Conservation (phyloP, 495 filamentous ascomycete species). For the Rhypophila decipiens region DNA sequence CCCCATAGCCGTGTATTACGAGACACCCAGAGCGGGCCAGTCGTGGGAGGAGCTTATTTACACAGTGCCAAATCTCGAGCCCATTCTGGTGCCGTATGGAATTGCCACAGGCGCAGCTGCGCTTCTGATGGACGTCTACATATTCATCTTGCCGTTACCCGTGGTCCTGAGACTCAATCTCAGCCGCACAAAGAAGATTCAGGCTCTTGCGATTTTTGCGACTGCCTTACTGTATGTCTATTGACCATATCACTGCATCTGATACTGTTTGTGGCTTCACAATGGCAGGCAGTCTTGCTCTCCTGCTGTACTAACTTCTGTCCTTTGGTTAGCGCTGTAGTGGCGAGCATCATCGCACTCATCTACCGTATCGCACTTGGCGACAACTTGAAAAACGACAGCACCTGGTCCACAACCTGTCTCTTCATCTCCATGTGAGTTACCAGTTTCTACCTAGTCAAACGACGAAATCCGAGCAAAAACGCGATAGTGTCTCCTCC, state of each 20-base stretch:
- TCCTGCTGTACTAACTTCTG: neutral
- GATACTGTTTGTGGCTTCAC: neutral
- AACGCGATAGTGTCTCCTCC: too few relatives aligned
- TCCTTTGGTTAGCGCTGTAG: slow-evolving; percentile 2
- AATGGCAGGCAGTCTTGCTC: neutral
- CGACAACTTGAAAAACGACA: neutral
- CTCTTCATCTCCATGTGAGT: neutral
- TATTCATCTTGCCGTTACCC: slow-evolving; percentile 12
- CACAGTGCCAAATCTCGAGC: too few relatives aligned
- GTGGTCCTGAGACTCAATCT: neutral
- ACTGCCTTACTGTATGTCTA: slow-evolving; percentile 8
- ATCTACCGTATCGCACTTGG: slow-evolving; percentile 3
- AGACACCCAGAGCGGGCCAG: slow-evolving; percentile 5
- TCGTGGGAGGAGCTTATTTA: slow-evolving; percentile 10
- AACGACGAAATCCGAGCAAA: neutral
- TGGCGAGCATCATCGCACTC: slow-evolving; percentile 4
- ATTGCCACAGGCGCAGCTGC: neutral
- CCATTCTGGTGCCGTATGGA: neutral
- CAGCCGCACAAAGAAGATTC: neutral
- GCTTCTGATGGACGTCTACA: slow-evolving; percentile 7
- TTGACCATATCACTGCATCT: too few relatives aligned
- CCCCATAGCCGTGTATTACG: slow-evolving; percentile 1
- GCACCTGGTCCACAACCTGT: neutral
- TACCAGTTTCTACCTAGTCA: neutral
- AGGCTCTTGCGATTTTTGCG: slow-evolving; percentile 3